Evolutionary conservation across 805 yeast species (phyloP).

Genomic region (Cyberlindnera maritima): DNA sequence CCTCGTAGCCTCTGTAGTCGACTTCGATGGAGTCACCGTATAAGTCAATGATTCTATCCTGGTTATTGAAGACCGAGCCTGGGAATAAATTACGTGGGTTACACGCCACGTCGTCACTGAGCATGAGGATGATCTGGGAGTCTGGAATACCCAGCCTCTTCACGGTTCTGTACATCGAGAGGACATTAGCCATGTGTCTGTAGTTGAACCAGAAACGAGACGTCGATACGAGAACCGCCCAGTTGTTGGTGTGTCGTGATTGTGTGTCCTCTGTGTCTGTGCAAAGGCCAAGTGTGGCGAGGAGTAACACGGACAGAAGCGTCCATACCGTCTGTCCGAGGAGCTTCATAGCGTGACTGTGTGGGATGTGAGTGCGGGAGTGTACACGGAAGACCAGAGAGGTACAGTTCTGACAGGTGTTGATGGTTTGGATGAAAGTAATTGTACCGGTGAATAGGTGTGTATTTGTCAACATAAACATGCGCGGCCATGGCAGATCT

Average conservation of each 20-base stretch:
- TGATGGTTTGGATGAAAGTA: too few species aligned
- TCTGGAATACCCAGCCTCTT: conserved; percentile 96
- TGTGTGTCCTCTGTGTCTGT: conserved; percentile 4
- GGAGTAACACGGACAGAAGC: conserved; percentile 2
- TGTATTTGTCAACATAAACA: too few species aligned
- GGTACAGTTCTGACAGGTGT: too few species aligned
- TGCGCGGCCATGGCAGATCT: too few species aligned
- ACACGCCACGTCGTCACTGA: conserved; percentile 96
- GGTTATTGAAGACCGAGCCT: conserved; percentile 92
- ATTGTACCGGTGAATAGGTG: too few species aligned
- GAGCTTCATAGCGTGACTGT: conserved; percentile 1
- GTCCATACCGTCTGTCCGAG: neutral
- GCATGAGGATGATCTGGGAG: conserved; percentile 93
- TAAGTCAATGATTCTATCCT: conserved; percentile 85
- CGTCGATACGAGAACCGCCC: conserved; percentile 92
- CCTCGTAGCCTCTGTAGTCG: conserved; percentile 96
- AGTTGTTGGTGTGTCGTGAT: conserved; percentile 57
- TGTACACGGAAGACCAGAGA: too few species aligned
- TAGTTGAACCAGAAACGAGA: conserved; percentile 98
- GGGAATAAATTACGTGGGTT: conserved; percentile 95
- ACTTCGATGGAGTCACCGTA: conserved; percentile 96
- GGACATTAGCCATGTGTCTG: conserved; percentile 94
- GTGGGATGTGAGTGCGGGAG: neutral
- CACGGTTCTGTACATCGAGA: conserved; percentile 93
- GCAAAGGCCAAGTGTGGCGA: conserved; percentile 2